Evolutionary conservation across 2,329 filamentous ascomycete species (phyloP).

Genomic region (Venturia aucupariae): DNA sequence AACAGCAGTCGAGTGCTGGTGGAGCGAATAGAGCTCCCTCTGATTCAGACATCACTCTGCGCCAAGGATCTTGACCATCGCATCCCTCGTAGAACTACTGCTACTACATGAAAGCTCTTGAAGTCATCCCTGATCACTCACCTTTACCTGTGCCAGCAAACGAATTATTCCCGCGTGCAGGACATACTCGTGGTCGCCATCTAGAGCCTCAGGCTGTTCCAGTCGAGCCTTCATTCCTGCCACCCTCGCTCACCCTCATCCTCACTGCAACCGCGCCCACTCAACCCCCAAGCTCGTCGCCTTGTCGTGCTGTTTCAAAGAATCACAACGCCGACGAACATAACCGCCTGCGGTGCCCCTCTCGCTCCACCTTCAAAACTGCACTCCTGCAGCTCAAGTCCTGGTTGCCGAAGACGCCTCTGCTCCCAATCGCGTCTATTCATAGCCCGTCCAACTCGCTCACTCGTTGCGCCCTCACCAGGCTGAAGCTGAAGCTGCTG

Average conservation of each 20-base stretch:
- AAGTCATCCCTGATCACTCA: neutral
- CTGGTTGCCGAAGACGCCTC: neutral
- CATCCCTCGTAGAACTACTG: neutral
- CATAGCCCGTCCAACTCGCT: neutral
- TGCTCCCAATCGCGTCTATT: neutral
- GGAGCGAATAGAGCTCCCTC: neutral
- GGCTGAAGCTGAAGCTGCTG: neutral
- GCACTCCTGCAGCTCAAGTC: neutral
- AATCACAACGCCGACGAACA: neutral
- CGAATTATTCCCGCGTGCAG: neutral
- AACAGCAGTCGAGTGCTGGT: constrained; percentile 12
- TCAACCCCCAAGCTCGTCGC: neutral
- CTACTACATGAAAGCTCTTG: too few species aligned
- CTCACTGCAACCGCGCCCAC: constrained; percentile 1
- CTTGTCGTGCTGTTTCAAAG: constrained; percentile 10
- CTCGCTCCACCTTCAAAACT: neutral
- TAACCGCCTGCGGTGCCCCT: neutral
- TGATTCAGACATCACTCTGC: neutral
- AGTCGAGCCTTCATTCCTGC: neutral
- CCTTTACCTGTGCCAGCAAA: neutral
- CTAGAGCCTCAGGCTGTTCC: neutral
- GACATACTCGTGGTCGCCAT: neutral
- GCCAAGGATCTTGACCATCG: neutral
- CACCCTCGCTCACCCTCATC: constrained; percentile 14
- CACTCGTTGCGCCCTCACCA: constrained; percentile 3